A percentile compares a stretch with the other conserved stretches of the same genome.
These are phyloP conservation scores for Coelastrella sp. DNA, from an alignment of 139 green algal genomes.

Conservation along the genomic window DNA sequence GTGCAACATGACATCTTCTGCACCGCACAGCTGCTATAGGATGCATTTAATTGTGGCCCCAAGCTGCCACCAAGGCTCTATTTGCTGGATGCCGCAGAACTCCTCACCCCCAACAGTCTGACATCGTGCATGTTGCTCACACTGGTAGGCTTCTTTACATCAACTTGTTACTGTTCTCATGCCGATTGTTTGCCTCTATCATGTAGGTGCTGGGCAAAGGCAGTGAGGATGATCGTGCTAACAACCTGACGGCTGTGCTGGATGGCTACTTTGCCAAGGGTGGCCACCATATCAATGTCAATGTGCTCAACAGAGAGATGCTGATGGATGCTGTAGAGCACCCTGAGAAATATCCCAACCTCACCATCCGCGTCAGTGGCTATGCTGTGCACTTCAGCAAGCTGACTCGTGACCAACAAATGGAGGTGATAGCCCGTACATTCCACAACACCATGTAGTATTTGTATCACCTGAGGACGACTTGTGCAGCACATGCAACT, in stretches of 20 bases:
- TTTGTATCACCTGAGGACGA: too few relatives aligned
- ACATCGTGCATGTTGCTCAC: neutral
- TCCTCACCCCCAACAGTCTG: neutral
- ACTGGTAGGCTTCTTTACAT: neutral
- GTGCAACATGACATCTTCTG: neutral
- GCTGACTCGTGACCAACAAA: constrained; percentile 81
- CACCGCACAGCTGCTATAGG: too few relatives aligned
- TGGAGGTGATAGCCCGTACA: constrained; percentile 42
- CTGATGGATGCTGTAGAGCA: constrained; percentile 82
- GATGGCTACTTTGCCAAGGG: constrained; percentile 80
- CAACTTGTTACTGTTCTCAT: neutral
- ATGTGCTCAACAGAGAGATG: constrained; percentile 58
- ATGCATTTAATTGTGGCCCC: too few relatives aligned
- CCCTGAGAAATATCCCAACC: constrained; percentile 80
- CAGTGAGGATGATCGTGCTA: constrained; percentile 44
- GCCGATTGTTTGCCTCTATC: neutral
- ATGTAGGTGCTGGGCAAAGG: constrained; percentile 60
- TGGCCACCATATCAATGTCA: constrained; percentile 82
- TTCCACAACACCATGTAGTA: constrained; percentile 44
- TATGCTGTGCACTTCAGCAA: constrained; percentile 82
- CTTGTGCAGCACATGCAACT: too few relatives aligned
- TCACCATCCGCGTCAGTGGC: constrained; percentile 82
- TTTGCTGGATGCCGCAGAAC: too few relatives aligned
- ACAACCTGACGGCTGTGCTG: constrained; percentile 75
- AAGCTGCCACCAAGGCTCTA: too few relatives aligned